Conservation (phyloP, 306 rosid species). For the Ziziphus jujuba region DNA sequence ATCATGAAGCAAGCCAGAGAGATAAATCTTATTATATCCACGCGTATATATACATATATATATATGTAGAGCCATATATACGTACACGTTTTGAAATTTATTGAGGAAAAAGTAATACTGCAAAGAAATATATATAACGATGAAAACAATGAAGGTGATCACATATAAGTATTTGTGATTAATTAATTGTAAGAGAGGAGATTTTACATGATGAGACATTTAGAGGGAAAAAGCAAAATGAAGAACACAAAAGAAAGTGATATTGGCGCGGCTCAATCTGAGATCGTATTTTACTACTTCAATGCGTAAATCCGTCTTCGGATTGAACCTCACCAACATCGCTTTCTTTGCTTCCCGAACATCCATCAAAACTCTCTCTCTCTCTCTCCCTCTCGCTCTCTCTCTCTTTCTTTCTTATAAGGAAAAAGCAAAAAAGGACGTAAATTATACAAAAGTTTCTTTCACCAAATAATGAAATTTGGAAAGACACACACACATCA, state of each 20-base stretch:
- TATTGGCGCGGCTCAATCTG: conserved; percentile 99
- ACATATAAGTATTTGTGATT: too few relatives aligned
- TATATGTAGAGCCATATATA: too few relatives aligned
- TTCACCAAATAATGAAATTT: conserved; percentile 17
- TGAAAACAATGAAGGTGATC: too few relatives aligned
- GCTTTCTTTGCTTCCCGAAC: conserved; percentile 54
- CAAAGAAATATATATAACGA: too few relatives aligned
- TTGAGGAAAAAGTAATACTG: too few relatives aligned
- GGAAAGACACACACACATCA: conserved; percentile 17
- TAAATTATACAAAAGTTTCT: conserved; percentile 17
- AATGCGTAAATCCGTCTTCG: conserved; percentile 80
- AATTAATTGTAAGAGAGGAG: background rate
- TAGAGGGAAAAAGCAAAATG: conserved; percentile 6
- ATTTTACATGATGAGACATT: background rate
- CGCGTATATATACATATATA: too few relatives aligned
- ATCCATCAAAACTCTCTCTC: conserved; percentile 25
- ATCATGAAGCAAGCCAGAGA: too few relatives aligned
- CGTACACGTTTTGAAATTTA: too few relatives aligned
- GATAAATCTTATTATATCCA: too few relatives aligned
- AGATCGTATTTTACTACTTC: conserved; percentile 72
- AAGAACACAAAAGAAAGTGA: conserved; percentile 57
- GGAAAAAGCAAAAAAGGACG: background rate
- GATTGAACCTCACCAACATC: conserved; percentile 99
- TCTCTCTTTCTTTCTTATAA: conserved; percentile 8
- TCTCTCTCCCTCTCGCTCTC: conserved; percentile 2